Base-by-base conservation (phyloP, 371 early-diverging fungal genomes). In the Rhizopus delemar region DNA sequence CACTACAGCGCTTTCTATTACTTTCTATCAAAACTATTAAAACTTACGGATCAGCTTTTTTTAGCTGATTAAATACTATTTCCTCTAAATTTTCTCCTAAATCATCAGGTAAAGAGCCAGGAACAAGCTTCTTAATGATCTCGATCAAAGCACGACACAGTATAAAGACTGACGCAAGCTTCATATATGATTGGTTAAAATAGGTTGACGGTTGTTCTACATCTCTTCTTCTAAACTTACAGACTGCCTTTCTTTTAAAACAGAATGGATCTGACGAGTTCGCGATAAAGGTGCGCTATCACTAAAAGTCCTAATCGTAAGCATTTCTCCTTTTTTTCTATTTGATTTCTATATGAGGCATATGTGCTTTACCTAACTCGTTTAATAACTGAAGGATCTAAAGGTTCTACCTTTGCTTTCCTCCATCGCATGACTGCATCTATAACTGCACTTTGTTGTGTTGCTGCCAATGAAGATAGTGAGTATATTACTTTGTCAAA, bases 351-450 rank as follows among this genome's bases (percentile, higher is more conserved):
- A 65, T 64, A 4, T 65, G 39, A 22, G 65, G 52, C 41, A 65
- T 68, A 36, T 63, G 45, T 12, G 59, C n/a, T 41, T 50, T 69
- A 80, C 80, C 74, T 80, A 34, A 80, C 64, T 48, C 74, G 65
- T 53, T 70, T 69, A 13, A 80, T 60, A 7, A 77, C 36, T 11
- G 62, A 54, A n/a, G 69, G 65, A 56, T 87, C 86, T 5, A 79
- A 56, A 12, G 84, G 74, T 33, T 92, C 93, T 29, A 88, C 86
- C 53, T 90, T 89, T 28, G 78, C 69, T 71, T 91, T 89, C 55
- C 94, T 82, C 96, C 97, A 97, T 1, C 86, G 76, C 87, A 96
- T 91, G 13, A 97, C 84, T 35, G 88, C 76, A 71, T 96, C 98
- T 46, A 96, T 93, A 31, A 97, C 89, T 4, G 90, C 84, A 46